Percentiles rank a stretch among this genome's conserved stretches.
These are phyloP conservation scores for Pleodorina starrii DNA, from an alignment of 139 green algal species.

Conservation along the genomic window DNA sequence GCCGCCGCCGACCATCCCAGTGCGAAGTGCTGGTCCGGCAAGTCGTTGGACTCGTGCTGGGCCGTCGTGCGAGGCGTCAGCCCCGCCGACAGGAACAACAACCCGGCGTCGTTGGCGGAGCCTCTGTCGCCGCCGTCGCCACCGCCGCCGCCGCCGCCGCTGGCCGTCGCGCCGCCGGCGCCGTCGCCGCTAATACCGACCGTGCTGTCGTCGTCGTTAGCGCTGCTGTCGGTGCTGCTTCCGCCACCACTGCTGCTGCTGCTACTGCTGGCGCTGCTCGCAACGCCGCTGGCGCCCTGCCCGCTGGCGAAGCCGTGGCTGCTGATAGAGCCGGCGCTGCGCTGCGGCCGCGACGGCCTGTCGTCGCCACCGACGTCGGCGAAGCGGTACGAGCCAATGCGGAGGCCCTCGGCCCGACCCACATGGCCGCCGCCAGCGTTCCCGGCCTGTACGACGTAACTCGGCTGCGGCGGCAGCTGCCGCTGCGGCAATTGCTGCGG, in stretches of 20 bases:
- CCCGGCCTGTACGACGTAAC: too few relatives aligned
- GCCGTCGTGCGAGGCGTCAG: neutral
- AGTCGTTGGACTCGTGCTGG: constrained; percentile 35
- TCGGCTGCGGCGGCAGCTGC: too few relatives aligned
- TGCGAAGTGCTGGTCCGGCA: constrained; percentile 19
- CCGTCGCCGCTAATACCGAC: neutral
- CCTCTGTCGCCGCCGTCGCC: neutral
- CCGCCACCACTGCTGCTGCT: constrained; percentile 9
- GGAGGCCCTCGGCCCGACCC: too few relatives aligned
- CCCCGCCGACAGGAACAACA: neutral
- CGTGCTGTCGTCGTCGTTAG: neutral
- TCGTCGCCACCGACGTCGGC: neutral
- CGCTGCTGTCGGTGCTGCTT: neutral
- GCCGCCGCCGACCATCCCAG: neutral
- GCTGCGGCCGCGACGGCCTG: neutral
- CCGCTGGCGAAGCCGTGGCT: neutral
- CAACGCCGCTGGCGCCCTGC: neutral
- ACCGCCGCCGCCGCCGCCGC: neutral
- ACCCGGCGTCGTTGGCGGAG: neutral
- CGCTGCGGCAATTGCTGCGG: too few relatives aligned
- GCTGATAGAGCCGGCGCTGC: neutral
- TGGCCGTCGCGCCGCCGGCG: neutral
- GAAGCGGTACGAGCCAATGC: too few relatives aligned
- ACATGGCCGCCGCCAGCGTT: too few relatives aligned
- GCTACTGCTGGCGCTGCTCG: neutral